Base-by-base conservation (phyloP, 257 asterid genomes). In the Pogostemon cablin region DNA sequence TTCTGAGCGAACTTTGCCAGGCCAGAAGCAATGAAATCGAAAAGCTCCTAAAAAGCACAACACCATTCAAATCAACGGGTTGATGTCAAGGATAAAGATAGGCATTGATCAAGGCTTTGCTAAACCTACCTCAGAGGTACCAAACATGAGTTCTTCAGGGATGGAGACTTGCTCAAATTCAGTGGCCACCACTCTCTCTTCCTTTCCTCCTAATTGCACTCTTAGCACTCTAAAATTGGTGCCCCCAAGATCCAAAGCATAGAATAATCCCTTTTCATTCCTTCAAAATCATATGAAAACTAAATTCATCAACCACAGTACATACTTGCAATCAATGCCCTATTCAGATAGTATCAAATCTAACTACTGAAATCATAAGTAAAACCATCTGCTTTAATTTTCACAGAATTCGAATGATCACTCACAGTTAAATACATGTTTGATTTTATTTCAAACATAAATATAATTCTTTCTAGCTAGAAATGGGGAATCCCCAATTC, bases 231-330 rank as follows among this genome's bases (percentile, higher is more conserved):
- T 88, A 63, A 90, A 90, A 78, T 90, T 90, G 4, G 96, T 90
- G 47, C 97, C 97, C 2, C 97, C 97, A 54, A 90, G 96, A 84
- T 90, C 97, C 86, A 88, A 53, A 0, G 92, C 96, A 75, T 90
- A 88, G 75, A 81, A 90, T 78, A 88, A 68, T 7, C 97, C 96
- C 76, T 86, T 85, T 81, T 88, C 97, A 41, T 86, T 80, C 86
- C 96, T 90, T 76, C 17, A 17, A 65, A 48, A 38, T 15, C 42
- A 57, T 37, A 71, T 6, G 41, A 34, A 25, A 42, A 57, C n/a
- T 6, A 57, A 40, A 39, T 47, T 63, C 7, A 44, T 69, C 77
- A 75, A 53, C 32, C 41, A 65, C 64, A 10, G 61, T 55, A 5
- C n/a, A 3, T 46, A 9, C 52, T 25, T 25, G 32, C 52, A 46